Conservation (phyloP, 116 monocot species). For the Zostera marina region DNA sequence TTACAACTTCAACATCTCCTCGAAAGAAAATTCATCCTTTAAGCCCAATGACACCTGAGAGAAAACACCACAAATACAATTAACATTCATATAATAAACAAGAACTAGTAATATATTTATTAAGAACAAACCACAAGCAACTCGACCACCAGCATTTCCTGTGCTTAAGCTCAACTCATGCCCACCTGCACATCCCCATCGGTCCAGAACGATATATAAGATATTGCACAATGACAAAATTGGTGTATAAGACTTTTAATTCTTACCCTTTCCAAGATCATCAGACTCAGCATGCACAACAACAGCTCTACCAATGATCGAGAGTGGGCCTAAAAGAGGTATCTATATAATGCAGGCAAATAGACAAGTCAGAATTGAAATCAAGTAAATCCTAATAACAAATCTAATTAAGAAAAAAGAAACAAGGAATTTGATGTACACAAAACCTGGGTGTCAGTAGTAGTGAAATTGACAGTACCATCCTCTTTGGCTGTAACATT, state of each 20-base stretch:
- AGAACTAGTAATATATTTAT: too few relatives aligned
- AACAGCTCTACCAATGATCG: slow-evolving; percentile 51
- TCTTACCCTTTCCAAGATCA: slow-evolving; percentile 59
- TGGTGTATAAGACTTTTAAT: background rate
- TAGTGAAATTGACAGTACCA: slow-evolving; percentile 49
- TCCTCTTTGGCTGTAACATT: slow-evolving; percentile 76
- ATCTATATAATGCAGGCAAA: slow-evolving; percentile 12
- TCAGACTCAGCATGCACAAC: slow-evolving; percentile 66
- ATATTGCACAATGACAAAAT: background rate
- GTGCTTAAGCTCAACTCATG: slow-evolving; percentile 56
- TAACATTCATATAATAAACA: background rate
- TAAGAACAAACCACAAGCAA: slow-evolving; percentile 36
- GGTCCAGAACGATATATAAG: background rate
- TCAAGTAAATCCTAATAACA: background rate
- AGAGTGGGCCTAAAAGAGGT: slow-evolving; percentile 32
- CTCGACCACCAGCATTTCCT: slow-evolving; percentile 49
- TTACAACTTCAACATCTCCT: too few relatives aligned
- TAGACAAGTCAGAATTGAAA: background rate
- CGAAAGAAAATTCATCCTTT: background rate
- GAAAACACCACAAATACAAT: background rate
- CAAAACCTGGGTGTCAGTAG: slow-evolving; percentile 38
- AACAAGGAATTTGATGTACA: background rate
- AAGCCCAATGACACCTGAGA: background rate
- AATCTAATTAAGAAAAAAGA: background rate
- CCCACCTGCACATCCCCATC: slow-evolving; percentile 20